Percentiles rank a stretch among this genome's conserved stretches.
These are phyloP conservation scores for Spergularia marina DNA, from an alignment of 148 eudicot genomes.

Conservation along the genomic window DNA sequence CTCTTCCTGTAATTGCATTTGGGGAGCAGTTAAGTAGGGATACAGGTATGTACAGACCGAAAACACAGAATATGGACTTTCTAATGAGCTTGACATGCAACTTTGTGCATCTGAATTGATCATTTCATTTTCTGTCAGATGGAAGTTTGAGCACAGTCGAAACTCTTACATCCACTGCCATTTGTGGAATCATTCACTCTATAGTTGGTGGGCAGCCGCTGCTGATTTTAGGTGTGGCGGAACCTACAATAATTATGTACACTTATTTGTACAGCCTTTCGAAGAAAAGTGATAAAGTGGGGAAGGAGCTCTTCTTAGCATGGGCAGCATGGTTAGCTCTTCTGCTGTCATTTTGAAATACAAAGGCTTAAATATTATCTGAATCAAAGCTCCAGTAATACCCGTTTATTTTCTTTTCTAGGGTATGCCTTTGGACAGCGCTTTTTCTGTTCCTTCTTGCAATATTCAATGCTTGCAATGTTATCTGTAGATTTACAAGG, in stretches of 20 bases:
- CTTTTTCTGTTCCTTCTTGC: constrained; percentile 53
- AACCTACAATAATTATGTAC: constrained; percentile 64
- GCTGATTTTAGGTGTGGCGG: constrained; percentile 66
- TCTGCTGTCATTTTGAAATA: neutral
- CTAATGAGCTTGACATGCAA: too few relatives aligned
- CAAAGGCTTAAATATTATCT: neutral
- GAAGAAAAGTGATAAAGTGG: constrained; percentile 37
- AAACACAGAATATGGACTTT: neutral
- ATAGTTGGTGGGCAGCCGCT: constrained; percentile 67
- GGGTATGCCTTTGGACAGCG: constrained; percentile 71
- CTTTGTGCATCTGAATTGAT: neutral
- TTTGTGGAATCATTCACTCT: constrained; percentile 65
- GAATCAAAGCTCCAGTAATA: neutral
- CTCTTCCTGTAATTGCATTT: constrained; percentile 76
- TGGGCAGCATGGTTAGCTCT: constrained; percentile 62
- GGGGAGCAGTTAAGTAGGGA: constrained; percentile 65
- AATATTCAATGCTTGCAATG: constrained; percentile 57
- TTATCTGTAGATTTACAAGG: constrained; percentile 61
- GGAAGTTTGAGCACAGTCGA: constrained; percentile 67
- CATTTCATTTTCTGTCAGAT: constrained; percentile 30
- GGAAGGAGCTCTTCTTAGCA: constrained; percentile 50
- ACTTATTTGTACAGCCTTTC: constrained; percentile 50
- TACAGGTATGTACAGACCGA: constrained; percentile 38
- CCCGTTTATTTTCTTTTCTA: constrained; percentile 9
- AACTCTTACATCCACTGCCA: constrained; percentile 57